A percentile compares a stretch with the other conserved stretches of the same genome.
These are phyloP conservation scores for Geranium incanum DNA, from an alignment of 441 rosid species.

Conservation along the genomic window DNA sequence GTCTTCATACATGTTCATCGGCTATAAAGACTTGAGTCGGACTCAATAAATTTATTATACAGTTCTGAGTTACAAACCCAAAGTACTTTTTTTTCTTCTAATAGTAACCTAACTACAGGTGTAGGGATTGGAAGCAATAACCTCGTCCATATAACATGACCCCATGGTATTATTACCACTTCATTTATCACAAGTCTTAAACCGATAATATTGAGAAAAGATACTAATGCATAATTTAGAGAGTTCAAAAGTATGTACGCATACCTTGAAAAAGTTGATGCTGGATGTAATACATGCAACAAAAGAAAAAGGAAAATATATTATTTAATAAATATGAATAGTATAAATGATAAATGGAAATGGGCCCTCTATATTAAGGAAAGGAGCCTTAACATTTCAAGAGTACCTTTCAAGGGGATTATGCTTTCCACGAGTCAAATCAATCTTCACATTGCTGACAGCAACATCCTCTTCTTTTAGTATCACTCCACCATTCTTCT, in stretches of 20 bases:
- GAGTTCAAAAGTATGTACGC: not conserved
- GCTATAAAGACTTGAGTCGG: not conserved
- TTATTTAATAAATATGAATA: constrained; percentile 17
- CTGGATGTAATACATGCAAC: constrained; percentile 38
- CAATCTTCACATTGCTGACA: constrained; percentile 78
- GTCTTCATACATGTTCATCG: not conserved
- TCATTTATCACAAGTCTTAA: not conserved
- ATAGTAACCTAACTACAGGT: not conserved
- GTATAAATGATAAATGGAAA: not conserved
- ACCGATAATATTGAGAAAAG: not conserved
- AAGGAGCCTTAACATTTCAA: not conserved
- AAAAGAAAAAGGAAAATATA: constrained; percentile 14
- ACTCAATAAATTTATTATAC: not conserved
- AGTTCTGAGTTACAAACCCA: not conserved
- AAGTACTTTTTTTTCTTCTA: not conserved
- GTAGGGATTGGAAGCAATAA: not conserved
- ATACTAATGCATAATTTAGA: not conserved
- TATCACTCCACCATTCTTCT: constrained; percentile 55
- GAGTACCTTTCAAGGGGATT: constrained; percentile 82
- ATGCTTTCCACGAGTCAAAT: constrained; percentile 76
- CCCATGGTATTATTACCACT: not conserved
- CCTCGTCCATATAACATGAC: not conserved
- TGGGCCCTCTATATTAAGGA: not conserved
- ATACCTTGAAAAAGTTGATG: constrained; percentile 84
- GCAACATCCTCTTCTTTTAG: constrained; percentile 70